These are phyloP conservation scores for Digitaria exilis DNA, from an alignment of 202 grass and related monocot species.

Conservation along the genomic window DNA sequence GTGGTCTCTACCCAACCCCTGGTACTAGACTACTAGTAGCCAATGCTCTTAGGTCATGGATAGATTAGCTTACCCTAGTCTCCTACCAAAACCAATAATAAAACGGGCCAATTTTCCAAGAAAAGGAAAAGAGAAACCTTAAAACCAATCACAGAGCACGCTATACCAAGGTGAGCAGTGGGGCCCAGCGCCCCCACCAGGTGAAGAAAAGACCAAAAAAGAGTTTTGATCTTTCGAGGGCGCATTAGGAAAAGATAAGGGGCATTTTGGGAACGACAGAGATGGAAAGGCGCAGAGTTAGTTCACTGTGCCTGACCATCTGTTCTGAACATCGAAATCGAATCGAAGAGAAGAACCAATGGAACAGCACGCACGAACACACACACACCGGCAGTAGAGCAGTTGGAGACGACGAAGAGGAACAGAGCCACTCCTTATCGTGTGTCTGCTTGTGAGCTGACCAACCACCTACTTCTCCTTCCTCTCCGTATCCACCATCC, in stretches of 20 bases:
- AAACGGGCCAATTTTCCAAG: constrained; percentile 36
- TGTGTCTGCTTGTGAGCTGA: constrained; percentile 37
- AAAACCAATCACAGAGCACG: constrained; percentile 42
- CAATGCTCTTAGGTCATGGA: background rate
- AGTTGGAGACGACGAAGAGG: constrained; percentile 4
- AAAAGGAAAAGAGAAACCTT: background rate
- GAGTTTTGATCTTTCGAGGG: constrained; percentile 20
- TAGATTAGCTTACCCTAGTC: background rate
- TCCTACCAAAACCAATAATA: constrained; percentile 19
- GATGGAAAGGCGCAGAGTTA: constrained; percentile 2
- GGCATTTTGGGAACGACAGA: constrained; percentile 51
- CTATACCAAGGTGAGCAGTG: constrained; percentile 17
- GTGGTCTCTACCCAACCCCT: constrained; percentile 5
- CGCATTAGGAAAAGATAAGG: constrained; percentile 43
- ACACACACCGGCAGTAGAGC: background rate
- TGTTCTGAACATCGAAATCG: background rate
- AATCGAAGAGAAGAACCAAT: background rate
- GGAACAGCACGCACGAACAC: background rate
- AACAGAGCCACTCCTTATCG: constrained; percentile 34
- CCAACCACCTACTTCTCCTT: constrained; percentile 37
- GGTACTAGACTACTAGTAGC: background rate
- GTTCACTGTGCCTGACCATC: constrained; percentile 37
- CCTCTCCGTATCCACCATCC: constrained; percentile 51
- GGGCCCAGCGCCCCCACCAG: background rate
- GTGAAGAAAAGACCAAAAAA: constrained; percentile 1